Conservation (phyloP, 2,329 filamentous ascomycete species). For the Zasmidium cellare region DNA sequence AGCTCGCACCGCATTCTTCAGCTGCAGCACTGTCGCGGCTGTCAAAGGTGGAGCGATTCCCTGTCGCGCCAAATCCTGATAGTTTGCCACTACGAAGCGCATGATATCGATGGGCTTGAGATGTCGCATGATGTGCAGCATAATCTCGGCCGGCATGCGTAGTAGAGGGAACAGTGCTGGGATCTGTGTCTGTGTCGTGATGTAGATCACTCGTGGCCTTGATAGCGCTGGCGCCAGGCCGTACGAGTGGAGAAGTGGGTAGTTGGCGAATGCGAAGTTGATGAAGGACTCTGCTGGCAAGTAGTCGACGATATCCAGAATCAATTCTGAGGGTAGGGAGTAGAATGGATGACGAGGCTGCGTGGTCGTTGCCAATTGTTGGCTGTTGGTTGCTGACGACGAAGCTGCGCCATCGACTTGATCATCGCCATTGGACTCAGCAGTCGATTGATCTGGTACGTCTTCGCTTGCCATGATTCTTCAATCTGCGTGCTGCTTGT, state of each 20-base stretch:
- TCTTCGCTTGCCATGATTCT: not conserved
- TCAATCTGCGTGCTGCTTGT: conserved; percentile 30
- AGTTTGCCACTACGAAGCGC: conserved; percentile 41
- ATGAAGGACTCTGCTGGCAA: conserved; percentile 44
- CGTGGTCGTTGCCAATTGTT: conserved; percentile 7
- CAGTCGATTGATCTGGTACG: not conserved
- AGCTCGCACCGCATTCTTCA: conserved; percentile 24
- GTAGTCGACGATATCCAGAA: conserved; percentile 46
- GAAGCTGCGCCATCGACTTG: not conserved
- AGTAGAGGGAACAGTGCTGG: conserved; percentile 31
- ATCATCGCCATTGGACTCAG: not conserved
- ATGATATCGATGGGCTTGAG: conserved; percentile 40
- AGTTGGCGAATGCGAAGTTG: conserved; percentile 49
- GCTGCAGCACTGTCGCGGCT: conserved; percentile 24
- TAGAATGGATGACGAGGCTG: conserved; percentile 37
- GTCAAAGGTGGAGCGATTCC: conserved; percentile 37
- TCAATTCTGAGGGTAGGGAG: conserved; percentile 47
- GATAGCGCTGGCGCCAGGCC: conserved; percentile 38
- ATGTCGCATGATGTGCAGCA: conserved; percentile 39
- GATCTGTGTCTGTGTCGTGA: conserved; percentile 31
- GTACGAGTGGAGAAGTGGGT: conserved; percentile 43
- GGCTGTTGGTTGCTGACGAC: not conserved
- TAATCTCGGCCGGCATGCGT: conserved; percentile 43
- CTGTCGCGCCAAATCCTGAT: conserved; percentile 33
- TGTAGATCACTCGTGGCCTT: conserved; percentile 28